Evolutionary conservation across 1,284 basidiomycete genomes (phyloP).

Genomic region (Heliocybe sulcata): DNA sequence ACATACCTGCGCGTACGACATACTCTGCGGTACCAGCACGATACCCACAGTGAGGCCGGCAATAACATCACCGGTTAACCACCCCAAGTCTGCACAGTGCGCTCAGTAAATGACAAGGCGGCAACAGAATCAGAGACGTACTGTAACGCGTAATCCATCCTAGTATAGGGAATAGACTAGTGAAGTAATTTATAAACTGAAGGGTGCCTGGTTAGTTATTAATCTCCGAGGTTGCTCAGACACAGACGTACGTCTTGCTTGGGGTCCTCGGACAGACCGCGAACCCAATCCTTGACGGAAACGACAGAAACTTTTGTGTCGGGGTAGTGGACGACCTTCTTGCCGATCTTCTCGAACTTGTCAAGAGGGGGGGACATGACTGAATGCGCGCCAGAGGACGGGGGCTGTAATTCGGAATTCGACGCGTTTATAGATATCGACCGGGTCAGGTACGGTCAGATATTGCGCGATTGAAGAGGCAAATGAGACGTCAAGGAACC

Average conservation of each 20-base stretch:
- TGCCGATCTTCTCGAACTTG: slow-evolving; percentile 32
- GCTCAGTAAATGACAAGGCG: neutral
- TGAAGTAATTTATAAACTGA: slow-evolving; percentile 56
- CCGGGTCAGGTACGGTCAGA: neutral
- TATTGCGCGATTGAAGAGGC: neutral
- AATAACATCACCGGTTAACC: slow-evolving; percentile 77
- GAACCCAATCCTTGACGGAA: slow-evolving; percentile 46
- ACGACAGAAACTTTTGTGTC: slow-evolving; percentile 52
- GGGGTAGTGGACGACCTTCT: slow-evolving; percentile 53
- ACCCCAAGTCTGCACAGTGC: slow-evolving; percentile 48
- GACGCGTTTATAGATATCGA: neutral
- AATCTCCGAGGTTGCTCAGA: neutral
- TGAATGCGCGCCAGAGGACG: neutral
- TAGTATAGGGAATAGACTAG: slow-evolving; percentile 76
- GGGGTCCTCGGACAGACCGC: slow-evolving; percentile 33
- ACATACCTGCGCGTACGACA: slow-evolving; percentile 71
- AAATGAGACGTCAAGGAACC: neutral
- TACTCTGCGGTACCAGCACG: slow-evolving; percentile 85
- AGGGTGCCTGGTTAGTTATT: neutral
- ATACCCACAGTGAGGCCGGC: slow-evolving; percentile 90
- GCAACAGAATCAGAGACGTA: slow-evolving; percentile 23
- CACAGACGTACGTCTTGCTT: slow-evolving; percentile 34
- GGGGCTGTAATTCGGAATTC: neutral
- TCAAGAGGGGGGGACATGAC: neutral
- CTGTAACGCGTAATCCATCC: slow-evolving; percentile 84